These are phyloP conservation scores for Chalciporus sphaerocephalus DNA, from an alignment of 768 basidiomycete genomes.

Conservation along the genomic window DNA sequence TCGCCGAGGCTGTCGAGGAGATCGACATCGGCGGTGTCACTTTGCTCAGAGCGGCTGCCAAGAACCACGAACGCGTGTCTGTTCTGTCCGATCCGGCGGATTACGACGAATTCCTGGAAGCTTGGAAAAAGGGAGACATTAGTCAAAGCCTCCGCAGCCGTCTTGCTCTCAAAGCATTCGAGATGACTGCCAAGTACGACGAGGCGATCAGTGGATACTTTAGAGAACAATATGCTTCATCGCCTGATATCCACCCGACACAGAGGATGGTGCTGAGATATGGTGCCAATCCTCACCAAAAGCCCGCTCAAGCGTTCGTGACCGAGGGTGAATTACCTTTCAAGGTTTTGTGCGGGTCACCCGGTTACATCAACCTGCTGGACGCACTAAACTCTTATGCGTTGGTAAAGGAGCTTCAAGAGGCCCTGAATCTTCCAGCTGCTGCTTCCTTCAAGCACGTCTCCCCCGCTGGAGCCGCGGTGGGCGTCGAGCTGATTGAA, in stretches of 20 bases:
- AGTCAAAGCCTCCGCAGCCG: slow-evolving; percentile 66
- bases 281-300: slow-evolving; percentile 98
- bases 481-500: slow-evolving; percentile 78
- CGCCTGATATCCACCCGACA: slow-evolving; percentile 69
- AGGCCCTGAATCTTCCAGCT: slow-evolving; percentile 82
- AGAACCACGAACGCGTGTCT: slow-evolving; percentile 92
- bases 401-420: slow-evolving; percentile 89
- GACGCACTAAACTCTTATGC: slow-evolving; percentile 97
- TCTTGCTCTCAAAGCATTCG: slow-evolving; percentile 94
- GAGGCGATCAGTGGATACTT: slow-evolving; percentile 96
- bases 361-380: slow-evolving; percentile 97
- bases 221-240: slow-evolving; percentile 89
- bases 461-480: slow-evolving; percentile 95
- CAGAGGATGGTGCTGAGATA: slow-evolving; percentile 88
- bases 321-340: slow-evolving; percentile 86
- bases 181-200: slow-evolving; percentile 93
- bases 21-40: slow-evolving; percentile 99
- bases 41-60: slow-evolving; percentile 93
- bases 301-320: slow-evolving; percentile 95
- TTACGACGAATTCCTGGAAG: slow-evolving; percentile 75
- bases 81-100: slow-evolving; percentile 87
- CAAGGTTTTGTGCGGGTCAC: slow-evolving; percentile 90
- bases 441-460: slow-evolving; percentile 99
- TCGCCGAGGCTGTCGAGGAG: slow-evolving; percentile 92
- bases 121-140: slow-evolving; percentile 75